Evolutionary conservation across 306 rosid genomes (phyloP).

Genomic region (Sicyos edulis): DNA sequence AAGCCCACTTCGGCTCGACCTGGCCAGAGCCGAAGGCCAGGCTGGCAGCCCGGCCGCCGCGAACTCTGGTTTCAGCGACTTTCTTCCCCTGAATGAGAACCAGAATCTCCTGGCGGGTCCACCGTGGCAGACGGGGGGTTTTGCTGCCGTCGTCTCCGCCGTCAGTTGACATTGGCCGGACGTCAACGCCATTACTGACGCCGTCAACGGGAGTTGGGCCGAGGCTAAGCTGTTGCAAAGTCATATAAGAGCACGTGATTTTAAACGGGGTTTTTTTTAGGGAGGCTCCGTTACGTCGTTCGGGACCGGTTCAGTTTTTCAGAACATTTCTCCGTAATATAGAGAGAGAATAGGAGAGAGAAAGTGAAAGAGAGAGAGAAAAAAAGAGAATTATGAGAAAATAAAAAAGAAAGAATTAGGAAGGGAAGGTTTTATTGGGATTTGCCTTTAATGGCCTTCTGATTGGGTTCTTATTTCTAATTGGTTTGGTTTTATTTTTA

Average conservation of each 20-base stretch:
- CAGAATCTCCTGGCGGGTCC: slow-evolving; percentile 94
- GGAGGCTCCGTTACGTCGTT: slow-evolving; percentile 62
- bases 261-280: slow-evolving; percentile 49
- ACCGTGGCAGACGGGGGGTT: slow-evolving; percentile 77
- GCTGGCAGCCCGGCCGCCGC: slow-evolving; percentile 44
- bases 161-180: slow-evolving; percentile 35
- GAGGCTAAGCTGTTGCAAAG: slow-evolving; percentile 43
- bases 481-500: slow-evolving; percentile 10
- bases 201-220: slow-evolving; percentile 38
- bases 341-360: slow-evolving; percentile 23
- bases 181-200: slow-evolving; percentile 44
- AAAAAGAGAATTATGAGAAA: not conserved
- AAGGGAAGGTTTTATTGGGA: slow-evolving; percentile 6
- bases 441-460: slow-evolving; percentile 10
- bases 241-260: slow-evolving; percentile 74
- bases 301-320: no score
- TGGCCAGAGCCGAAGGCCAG: slow-evolving; percentile 57
- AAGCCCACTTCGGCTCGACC: slow-evolving; percentile 85
- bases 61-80: slow-evolving; percentile 67
- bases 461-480: slow-evolving; percentile 14
- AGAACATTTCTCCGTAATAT: slow-evolving; percentile 7
- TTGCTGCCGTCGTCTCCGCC: slow-evolving; percentile 63
- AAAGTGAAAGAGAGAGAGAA: slow-evolving; percentile 1
- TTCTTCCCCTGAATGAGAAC: slow-evolving; percentile 82
- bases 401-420: not conserved